A percentile compares a stretch with the other conserved stretches of the same genome.
These are phyloP conservation scores for Rosa persica DNA, from an alignment of 306 rosid species.

Conservation along the genomic window DNA sequence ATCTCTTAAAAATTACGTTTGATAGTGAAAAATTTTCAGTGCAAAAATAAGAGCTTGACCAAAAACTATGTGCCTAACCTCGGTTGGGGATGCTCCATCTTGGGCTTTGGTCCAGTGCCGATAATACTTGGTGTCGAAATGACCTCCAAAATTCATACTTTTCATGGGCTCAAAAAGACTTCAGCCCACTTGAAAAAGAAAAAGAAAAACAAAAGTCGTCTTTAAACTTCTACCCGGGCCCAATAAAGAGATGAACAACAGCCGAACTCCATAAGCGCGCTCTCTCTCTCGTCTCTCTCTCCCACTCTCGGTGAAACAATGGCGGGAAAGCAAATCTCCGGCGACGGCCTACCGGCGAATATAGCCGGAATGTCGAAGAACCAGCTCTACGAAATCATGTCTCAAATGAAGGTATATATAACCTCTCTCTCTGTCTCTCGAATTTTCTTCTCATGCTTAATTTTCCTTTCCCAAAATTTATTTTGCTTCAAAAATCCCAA, in stretches of 20 bases:
- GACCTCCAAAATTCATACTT: no score
- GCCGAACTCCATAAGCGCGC: not conserved
- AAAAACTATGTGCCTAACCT: no score
- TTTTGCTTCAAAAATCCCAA: slow-evolving; percentile 6
- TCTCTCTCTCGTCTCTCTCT: not conserved
- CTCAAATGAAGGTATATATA: slow-evolving; percentile 87
- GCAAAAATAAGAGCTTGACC: no score
- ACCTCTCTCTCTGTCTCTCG: no score
- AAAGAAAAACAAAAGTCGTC: not conserved
- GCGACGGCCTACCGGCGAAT: slow-evolving; percentile 65
- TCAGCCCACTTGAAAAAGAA: not conserved
- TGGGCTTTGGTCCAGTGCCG: no score
- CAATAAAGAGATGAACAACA: not conserved
- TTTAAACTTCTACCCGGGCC: not conserved
- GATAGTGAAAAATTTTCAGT: no score
- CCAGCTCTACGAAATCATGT: slow-evolving; percentile 90
- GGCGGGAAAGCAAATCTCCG: slow-evolving; percentile 82
- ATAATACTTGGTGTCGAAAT: no score
- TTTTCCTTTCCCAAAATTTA: slow-evolving; percentile 1
- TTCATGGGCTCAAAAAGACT: not conserved
- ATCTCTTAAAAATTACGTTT: no score
- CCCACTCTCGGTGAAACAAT: slow-evolving; percentile 27
- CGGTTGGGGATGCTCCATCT: no score
- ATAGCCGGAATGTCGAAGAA: slow-evolving; percentile 93
- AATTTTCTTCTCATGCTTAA: not conserved